These are phyloP conservation scores for Takakia lepidozioides DNA, from an alignment of 225 moss, liverwort and hornwort species.

Conservation along the genomic window DNA sequence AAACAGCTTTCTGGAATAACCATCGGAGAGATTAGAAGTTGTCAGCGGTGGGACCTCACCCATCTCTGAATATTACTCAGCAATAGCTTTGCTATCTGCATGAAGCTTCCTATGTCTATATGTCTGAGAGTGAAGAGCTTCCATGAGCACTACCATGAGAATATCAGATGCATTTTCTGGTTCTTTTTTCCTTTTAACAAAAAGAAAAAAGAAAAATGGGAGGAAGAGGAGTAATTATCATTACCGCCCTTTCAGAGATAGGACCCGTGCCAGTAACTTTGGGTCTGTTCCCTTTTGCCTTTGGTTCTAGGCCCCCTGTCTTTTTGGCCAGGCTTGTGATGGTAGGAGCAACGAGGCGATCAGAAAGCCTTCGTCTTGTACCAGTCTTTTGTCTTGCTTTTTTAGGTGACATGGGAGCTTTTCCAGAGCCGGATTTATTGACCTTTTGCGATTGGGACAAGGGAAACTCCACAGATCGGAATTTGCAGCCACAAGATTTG, in stretches of 20 bases:
- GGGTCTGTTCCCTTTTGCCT: slow-evolving; percentile 12
- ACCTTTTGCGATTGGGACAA: slow-evolving; percentile 10
- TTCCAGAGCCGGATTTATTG: slow-evolving; percentile 8
- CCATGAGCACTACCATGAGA: background rate
- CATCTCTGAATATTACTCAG: too few species aligned
- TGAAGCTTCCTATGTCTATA: slow-evolving; percentile 1
- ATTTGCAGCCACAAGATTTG: slow-evolving; percentile 28
- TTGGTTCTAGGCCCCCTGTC: background rate
- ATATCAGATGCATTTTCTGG: background rate
- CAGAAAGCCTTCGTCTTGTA: slow-evolving; percentile 24
- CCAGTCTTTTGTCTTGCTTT: slow-evolving; percentile 21
- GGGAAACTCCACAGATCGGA: slow-evolving; percentile 3
- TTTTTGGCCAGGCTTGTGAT: slow-evolving; percentile 42
- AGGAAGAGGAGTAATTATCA: slow-evolving; percentile 1
- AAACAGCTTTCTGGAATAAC: slow-evolving; percentile 52
- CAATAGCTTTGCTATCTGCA: too few species aligned
- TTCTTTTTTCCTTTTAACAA: background rate
- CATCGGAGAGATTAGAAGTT: background rate
- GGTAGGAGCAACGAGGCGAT: slow-evolving; percentile 37
- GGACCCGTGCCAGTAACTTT: slow-evolving; percentile 10
- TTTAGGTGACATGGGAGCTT: slow-evolving; percentile 11
- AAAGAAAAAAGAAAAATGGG: too few species aligned
- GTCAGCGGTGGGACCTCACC: too few species aligned
- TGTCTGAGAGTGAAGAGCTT: background rate
- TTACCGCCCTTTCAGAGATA: slow-evolving; percentile 25